Evolutionary conservation across 164 flowering plant genomes (phyloP), one percentile per base, ranked within the genome.

Genomic region (Liriodendron chinense): DNA sequence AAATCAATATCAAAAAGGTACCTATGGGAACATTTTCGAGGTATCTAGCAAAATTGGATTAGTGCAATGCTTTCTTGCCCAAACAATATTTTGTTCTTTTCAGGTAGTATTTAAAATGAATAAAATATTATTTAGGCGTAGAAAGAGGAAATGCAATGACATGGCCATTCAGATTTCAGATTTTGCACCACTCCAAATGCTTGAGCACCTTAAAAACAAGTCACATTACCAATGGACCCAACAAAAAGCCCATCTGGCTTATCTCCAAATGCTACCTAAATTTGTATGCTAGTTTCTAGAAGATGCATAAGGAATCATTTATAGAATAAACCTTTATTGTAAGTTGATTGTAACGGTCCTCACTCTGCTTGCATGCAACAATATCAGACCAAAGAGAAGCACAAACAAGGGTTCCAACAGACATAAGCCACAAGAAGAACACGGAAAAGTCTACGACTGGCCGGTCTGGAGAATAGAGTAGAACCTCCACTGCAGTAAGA

Each of bases 351-450:
- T 88, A 90, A 66, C 80, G 86, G 78, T 85, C 92, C 79, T 85
- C 87, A 75, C 66, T 84, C 77, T 80, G 76, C 76, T 85, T 84
- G 76, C 80, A 24, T 75, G 75, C 84, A 74, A 83, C 78, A 59
- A 89, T 53, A 56, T 90, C 91, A 34, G 92, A 80, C 98, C 99
- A 96, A 78, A 92, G 83, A 68, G 92, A 80, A 72, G 98, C 97
- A 84, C 82, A 78, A 7, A 88, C 65, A 76, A 96, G 71, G n/a
- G 99, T 92, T 73, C 94, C 95, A 83, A 91, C 93, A 79, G 99
- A 89, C 94, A 94, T 94, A 70, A 88, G 0, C 97, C 96, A 91
- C 70, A 96, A 79, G 75, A 94, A 84, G 63, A 82, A 64, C 69
- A 82, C 92, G 7, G 94, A 83, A 34, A 73, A 78, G 79, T 92